Percentiles rank a stretch among this genome's conserved stretches.
phyloP scores from a whole-genome alignment of 2,329 filamentous ascomycete species.

The Cladosporium velox region DNA sequence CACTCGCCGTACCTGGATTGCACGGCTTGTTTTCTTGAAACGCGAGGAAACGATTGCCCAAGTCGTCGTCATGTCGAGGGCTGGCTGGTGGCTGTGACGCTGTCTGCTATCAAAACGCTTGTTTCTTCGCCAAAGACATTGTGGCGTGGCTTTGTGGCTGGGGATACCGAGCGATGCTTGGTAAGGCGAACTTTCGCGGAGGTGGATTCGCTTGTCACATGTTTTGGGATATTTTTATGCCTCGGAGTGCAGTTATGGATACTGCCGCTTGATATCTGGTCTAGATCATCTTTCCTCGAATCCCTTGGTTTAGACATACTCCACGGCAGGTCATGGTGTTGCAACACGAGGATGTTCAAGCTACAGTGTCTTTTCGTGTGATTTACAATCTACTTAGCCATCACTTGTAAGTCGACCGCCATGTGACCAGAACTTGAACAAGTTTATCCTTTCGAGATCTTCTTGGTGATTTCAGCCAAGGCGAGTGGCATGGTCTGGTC shows the following conservation, averaged over 20 bases:
- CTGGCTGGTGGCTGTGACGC: not conserved
- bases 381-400: not conserved
- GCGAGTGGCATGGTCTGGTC: not conserved
- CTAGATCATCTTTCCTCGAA: not conserved
- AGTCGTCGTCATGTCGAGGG: slow-evolving; percentile 2
- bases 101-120: not conserved
- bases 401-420: not conserved
- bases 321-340: not conserved
- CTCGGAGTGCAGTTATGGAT: not conserved
- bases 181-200: not conserved
- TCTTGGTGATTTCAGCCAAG: not conserved
- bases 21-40: not conserved
- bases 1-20: not conserved
- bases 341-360: not conserved
- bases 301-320: not conserved
- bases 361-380: not conserved
- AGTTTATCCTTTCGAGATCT: not conserved
- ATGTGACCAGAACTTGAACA: not conserved
- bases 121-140: slow-evolving; percentile 3
- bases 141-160: slow-evolving; percentile 13
- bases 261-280: not conserved
- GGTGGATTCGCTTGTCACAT: not conserved
- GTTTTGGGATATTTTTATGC: not conserved
- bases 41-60: not conserved
- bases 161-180: not conserved